Evolutionary conservation across 1,284 basidiomycete species (phyloP).

Genomic region (Cryptococcus maquisensis): DNA sequence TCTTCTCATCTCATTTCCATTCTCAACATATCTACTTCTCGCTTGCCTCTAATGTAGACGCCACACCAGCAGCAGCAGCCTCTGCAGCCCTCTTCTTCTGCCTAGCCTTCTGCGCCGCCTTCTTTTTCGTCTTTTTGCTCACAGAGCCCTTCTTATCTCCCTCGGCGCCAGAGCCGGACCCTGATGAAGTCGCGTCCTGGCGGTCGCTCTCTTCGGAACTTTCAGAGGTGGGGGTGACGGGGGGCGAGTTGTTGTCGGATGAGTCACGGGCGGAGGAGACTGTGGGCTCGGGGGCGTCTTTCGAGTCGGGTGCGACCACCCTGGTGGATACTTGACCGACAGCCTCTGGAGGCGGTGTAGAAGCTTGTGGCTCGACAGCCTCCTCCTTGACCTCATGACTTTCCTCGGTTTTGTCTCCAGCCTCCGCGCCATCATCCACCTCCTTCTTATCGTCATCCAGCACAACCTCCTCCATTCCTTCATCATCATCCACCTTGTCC

Average conservation of each 20-base stretch:
- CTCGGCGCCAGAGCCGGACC: neutral
- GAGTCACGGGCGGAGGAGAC: neutral
- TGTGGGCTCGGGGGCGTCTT: neutral
- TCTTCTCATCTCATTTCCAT: no score
- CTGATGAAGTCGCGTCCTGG: neutral
- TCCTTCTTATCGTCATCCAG: neutral
- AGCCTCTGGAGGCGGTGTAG: neutral
- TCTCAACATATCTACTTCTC: no score
- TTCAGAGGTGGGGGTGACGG: neutral
- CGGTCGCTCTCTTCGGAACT: neutral
- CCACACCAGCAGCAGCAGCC: neutral
- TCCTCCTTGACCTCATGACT: neutral
- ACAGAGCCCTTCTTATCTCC: neutral
- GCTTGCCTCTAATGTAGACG: no score
- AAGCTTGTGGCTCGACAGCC: neutral
- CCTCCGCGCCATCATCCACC: neutral
- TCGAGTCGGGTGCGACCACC: neutral
- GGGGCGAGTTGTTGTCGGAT: neutral
- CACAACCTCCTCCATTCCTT: neutral
- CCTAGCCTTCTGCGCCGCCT: neutral
- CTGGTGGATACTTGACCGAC: neutral
- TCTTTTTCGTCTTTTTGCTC: neutral
- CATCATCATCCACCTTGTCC: neutral
- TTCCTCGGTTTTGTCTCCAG: neutral
- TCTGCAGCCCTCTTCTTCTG: slow-evolving; percentile 2